A percentile compares a stretch with the other conserved stretches of the same genome.
These are phyloP conservation scores for Rugonectria rugulosa DNA, from an alignment of 2,329 filamentous ascomycete genomes.

Conservation along the genomic window DNA sequence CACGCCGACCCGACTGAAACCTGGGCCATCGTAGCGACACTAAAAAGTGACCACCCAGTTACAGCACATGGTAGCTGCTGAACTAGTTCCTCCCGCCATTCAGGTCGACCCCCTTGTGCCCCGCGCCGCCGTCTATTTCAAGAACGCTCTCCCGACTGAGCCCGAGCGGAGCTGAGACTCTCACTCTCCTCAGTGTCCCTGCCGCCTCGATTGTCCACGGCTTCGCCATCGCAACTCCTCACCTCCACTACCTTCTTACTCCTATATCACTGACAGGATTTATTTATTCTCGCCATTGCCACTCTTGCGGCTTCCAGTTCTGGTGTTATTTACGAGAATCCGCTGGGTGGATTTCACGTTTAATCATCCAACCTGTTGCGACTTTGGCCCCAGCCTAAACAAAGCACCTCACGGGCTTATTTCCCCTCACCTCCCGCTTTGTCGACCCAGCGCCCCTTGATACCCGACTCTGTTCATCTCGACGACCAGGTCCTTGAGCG, in stretches of 20 bases:
- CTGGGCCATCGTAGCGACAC: conserved; percentile 34
- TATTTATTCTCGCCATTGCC: conserved; percentile 22
- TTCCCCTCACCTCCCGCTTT: conserved; percentile 29
- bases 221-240: conserved; percentile 25
- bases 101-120: conserved; percentile 31
- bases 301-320: conserved; percentile 8
- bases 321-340: conserved; percentile 20
- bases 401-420: conserved; percentile 35
- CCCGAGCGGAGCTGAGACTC: conserved; percentile 35
- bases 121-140: conserved; percentile 37
- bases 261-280: conserved; percentile 2
- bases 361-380: conserved; percentile 26
- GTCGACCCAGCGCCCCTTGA: conserved; percentile 16
- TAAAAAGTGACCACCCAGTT: conserved; percentile 24
- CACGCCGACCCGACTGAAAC: conserved; percentile 41
- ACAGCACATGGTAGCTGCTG: conserved; percentile 17
- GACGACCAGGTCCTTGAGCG: conserved; percentile 14
- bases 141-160: conserved; percentile 27
- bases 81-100: conserved; percentile 8
- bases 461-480: conserved; percentile 13
- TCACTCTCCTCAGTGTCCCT: conserved; percentile 21
- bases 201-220: conserved; percentile 26
- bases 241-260: conserved; percentile 7
- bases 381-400: conserved; percentile 33
- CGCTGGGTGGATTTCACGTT: conserved; percentile 31